Conservation (phyloP, 371 early-diverging fungal genomes). For the Mortierella sp. region DNA sequence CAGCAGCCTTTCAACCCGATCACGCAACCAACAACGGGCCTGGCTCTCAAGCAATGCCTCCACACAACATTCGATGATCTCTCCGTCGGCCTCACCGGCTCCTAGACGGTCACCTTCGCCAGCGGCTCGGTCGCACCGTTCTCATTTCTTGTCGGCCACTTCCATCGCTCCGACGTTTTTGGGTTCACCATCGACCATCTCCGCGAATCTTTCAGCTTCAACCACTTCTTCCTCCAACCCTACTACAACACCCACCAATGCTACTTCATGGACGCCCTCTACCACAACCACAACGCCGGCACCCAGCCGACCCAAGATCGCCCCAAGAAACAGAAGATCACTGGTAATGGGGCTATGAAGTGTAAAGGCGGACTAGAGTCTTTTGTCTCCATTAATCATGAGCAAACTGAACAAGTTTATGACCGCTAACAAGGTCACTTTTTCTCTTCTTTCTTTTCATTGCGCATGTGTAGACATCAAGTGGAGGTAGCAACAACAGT, state of each 20-base stretch:
- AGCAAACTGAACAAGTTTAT: neutral
- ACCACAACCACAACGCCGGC: conserved; percentile 7
- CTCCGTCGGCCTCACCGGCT: neutral
- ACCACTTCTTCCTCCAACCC: neutral
- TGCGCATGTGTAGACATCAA: conserved; percentile 23
- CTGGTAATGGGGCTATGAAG: conserved; percentile 17
- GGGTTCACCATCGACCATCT: neutral
- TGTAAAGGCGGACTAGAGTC: neutral
- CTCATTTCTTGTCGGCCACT: neutral
- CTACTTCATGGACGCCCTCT: conserved; percentile 13
- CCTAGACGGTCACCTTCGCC: conserved; percentile 1
- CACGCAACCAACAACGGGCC: neutral
- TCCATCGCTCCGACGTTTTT: neutral
- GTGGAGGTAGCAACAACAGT: conserved; percentile 31
- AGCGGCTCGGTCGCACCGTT: neutral
- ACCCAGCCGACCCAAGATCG: conserved; percentile 16
- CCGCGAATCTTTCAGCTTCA: neutral
- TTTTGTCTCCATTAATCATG: neutral
- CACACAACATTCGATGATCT: neutral
- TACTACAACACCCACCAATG: neutral
- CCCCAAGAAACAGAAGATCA: conserved; percentile 39
- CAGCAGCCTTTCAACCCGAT: conserved; percentile 5
- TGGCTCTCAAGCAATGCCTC: too few relatives aligned
- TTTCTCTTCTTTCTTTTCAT: neutral
- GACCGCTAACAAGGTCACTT: conserved; percentile 3